A percentile compares a stretch with the other conserved stretches of the same genome.
These are phyloP conservation scores for Psilocybe sp. DNA, from an alignment of 768 basidiomycete genomes.

Conservation along the genomic window DNA sequence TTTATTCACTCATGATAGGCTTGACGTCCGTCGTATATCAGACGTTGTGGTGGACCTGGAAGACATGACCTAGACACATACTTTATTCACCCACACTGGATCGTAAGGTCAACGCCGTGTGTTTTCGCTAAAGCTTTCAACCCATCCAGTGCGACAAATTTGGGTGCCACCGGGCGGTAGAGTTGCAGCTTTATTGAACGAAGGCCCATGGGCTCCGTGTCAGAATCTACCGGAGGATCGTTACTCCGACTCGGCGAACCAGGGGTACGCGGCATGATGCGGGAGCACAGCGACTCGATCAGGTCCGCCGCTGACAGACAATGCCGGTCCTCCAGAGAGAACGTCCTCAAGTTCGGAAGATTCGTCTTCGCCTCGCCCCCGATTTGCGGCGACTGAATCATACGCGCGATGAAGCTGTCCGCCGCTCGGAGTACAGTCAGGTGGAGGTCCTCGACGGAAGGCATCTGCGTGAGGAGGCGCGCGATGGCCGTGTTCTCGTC, in stretches of 20 bases:
- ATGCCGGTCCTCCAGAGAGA: slow-evolving; percentile 14
- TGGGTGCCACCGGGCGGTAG: slow-evolving; percentile 13
- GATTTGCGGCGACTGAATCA: slow-evolving; percentile 8
- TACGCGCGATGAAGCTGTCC: slow-evolving; percentile 16
- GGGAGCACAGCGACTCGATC: slow-evolving; percentile 11
- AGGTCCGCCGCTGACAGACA: slow-evolving; percentile 13
- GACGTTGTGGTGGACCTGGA: no score
- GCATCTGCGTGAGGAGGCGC: slow-evolving; percentile 13
- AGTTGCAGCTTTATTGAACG: slow-evolving; percentile 14
- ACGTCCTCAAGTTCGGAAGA: slow-evolving; percentile 11
- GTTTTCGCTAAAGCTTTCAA: slow-evolving; percentile 10
- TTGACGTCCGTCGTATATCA: no score
- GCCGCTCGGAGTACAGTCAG: slow-evolving; percentile 14
- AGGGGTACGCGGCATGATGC: slow-evolving; percentile 5
- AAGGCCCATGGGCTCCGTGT: not conserved
- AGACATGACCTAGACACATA: no score
- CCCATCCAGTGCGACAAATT: slow-evolving; percentile 14
- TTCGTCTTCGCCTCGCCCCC: slow-evolving; percentile 4
- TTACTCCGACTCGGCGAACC: slow-evolving; percentile 5
- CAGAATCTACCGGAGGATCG: not conserved
- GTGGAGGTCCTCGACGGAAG: slow-evolving; percentile 14
- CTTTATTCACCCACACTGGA: not conserved
- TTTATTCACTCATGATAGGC: no score
- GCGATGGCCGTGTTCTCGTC: slow-evolving; percentile 18
- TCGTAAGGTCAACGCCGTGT: slow-evolving; percentile 11